Conservation (phyloP, 495 filamentous ascomycete species). For the Neurospora sp. region DNA sequence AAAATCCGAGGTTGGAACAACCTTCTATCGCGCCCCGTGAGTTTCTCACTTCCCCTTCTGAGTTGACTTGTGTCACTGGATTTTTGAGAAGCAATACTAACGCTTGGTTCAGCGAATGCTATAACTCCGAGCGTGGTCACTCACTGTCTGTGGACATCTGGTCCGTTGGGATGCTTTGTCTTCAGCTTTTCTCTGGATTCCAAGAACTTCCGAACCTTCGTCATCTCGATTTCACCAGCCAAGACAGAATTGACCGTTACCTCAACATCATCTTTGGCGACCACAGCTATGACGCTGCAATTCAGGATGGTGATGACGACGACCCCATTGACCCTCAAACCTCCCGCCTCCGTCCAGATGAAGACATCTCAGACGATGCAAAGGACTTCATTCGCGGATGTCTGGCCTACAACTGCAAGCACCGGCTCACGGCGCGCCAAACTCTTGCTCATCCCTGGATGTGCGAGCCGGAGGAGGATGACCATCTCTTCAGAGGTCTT, state of each 20-base stretch:
- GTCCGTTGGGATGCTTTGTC: constrained; percentile 32
- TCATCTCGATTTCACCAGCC: constrained; percentile 5
- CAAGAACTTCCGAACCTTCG: constrained; percentile 5
- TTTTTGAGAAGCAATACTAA: neutral
- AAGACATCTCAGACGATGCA: constrained; percentile 55
- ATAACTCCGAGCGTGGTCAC: constrained; percentile 11
- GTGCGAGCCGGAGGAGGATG: constrained; percentile 24
- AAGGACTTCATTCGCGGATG: constrained; percentile 68
- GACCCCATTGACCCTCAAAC: neutral
- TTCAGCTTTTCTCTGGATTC: constrained; percentile 16
- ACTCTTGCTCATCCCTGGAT: constrained; percentile 58
- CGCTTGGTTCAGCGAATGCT: constrained; percentile 13
- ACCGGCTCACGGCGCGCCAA: constrained; percentile 66
- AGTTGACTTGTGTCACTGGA: neutral
- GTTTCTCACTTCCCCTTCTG: constrained; percentile 11
- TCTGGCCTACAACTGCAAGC: constrained; percentile 59
- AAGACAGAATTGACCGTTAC: constrained; percentile 7
- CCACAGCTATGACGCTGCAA: neutral
- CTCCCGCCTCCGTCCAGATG: constrained; percentile 45
- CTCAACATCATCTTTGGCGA: constrained; percentile 42
- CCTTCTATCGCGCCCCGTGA: constrained; percentile 63
- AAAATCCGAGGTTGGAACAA: constrained; percentile 54
- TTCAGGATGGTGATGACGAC: neutral
- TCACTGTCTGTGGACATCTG: constrained; percentile 34
- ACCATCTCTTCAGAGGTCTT: constrained; percentile 44